These are phyloP conservation scores for Leishmania amazonensis DNA, from an alignment of 208 protist genomes.

Conservation along the genomic window DNA sequence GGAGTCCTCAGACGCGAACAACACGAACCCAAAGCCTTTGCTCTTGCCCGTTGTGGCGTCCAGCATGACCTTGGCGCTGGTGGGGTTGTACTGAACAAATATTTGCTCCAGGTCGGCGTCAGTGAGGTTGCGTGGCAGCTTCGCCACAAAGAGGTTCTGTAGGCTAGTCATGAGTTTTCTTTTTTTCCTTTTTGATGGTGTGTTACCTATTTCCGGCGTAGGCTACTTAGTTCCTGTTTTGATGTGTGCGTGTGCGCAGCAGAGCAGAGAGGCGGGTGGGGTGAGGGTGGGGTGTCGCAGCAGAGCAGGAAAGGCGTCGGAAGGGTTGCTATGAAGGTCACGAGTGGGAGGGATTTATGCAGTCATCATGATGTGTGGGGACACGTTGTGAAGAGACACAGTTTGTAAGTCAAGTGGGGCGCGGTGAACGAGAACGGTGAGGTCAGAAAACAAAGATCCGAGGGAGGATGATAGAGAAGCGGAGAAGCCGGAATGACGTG, in stretches of 20 bases:
- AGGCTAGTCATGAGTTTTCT: constrained; percentile 63
- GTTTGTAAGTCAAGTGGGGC: too few species aligned
- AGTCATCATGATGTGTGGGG: background rate
- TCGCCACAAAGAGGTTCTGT: constrained; percentile 97
- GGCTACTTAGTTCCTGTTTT: background rate
- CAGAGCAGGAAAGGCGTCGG: background rate
- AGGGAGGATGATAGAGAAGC: background rate
- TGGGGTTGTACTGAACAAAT: constrained; percentile 82
- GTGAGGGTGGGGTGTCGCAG: too few species aligned
- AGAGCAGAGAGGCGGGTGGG: background rate
- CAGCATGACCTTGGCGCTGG: constrained; percentile 89
- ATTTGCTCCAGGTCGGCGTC: constrained; percentile 85
- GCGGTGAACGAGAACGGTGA: background rate
- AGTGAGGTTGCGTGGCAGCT: constrained; percentile 88
- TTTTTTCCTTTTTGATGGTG: constrained; percentile 8
- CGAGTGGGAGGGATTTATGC: background rate
- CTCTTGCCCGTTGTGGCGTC: constrained; percentile 90
- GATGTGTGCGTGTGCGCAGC: background rate
- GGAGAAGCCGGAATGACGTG: background rate
- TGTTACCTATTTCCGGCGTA: background rate
- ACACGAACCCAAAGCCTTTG: constrained; percentile 97
- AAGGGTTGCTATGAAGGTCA: background rate
- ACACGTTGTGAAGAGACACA: background rate
- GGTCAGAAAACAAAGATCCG: background rate
- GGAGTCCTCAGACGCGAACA: constrained; percentile 90